A percentile compares a stretch with the other conserved stretches of the same genome.
These are phyloP conservation scores for Amauroascus niger DNA, from an alignment of 2,329 filamentous ascomycete species.

Conservation along the genomic window DNA sequence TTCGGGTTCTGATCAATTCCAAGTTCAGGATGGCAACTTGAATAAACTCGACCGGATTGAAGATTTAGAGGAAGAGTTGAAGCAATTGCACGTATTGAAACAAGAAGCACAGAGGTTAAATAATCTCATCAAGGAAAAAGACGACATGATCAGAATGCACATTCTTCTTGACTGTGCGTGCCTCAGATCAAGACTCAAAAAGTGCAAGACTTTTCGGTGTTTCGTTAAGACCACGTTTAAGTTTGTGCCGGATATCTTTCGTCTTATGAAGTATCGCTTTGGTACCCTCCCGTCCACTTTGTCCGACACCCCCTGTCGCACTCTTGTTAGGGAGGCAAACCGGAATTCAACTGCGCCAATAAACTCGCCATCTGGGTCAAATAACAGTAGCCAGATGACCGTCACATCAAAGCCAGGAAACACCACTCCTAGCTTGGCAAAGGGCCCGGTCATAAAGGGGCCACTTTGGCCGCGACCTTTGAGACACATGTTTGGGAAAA, in stretches of 20 bases:
- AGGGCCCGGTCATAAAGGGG: conserved; percentile 3
- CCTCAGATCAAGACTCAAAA: conserved; percentile 19
- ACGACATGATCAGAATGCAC: conserved; percentile 23
- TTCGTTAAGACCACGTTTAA: conserved; percentile 24
- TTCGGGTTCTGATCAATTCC: conserved; percentile 8
- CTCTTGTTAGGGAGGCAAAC: neutral
- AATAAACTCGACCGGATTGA: neutral
- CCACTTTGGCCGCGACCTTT: conserved; percentile 7
- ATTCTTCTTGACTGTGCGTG: conserved; percentile 24
- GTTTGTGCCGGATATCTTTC: conserved; percentile 24
- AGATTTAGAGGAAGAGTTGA: conserved; percentile 21
- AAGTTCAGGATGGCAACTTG: neutral
- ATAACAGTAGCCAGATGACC: neutral
- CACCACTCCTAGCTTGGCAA: neutral
- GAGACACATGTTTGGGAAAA: conserved; percentile 25
- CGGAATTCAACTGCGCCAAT: neutral
- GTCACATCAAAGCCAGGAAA: neutral
- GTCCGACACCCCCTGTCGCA: conserved; percentile 15
- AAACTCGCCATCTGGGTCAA: neutral
- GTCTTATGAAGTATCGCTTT: conserved; percentile 24
- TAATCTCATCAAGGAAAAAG: conserved; percentile 21
- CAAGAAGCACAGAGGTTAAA: conserved; percentile 21
- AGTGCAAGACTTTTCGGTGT: conserved; percentile 24
- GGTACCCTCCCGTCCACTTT: conserved; percentile 19
- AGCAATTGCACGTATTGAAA: conserved; percentile 23